These are phyloP conservation scores for Microthlaspi erraticum DNA, from an alignment of 345 rosid genomes.

Conservation along the genomic window DNA sequence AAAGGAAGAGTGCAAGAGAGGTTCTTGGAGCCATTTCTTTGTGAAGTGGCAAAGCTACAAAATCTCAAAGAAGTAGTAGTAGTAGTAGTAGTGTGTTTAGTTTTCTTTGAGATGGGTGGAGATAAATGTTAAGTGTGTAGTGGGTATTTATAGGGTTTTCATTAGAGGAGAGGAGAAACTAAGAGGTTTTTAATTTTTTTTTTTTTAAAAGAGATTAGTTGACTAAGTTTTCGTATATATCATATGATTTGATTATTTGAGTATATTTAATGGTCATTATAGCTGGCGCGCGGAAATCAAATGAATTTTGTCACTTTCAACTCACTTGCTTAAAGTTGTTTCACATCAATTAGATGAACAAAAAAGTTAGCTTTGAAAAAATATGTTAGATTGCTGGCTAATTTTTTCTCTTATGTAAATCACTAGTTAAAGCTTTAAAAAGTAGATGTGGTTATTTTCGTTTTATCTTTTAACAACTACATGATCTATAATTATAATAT, in stretches of 20 bases:
- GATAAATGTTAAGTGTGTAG: constrained; percentile 13
- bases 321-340: too few relatives aligned
- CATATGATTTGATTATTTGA: constrained; percentile 1
- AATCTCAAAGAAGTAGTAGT: constrained; percentile 15
- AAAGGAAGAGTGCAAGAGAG: constrained; percentile 58
- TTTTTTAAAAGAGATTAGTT: background rate
- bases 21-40: constrained; percentile 54
- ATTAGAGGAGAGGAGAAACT: background rate
- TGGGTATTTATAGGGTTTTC: constrained; percentile 37
- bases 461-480: too few relatives aligned
- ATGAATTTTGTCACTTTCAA: too few relatives aligned
- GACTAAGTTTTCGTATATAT: background rate
- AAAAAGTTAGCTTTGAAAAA: too few relatives aligned
- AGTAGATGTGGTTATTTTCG: too few relatives aligned
- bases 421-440: too few relatives aligned
- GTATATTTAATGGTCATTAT: constrained; percentile 2
- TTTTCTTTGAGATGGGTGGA: constrained; percentile 24
- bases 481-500: too few relatives aligned
- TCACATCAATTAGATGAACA: too few relatives aligned
- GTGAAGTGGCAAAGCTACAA: background rate
- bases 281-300: constrained; percentile 10
- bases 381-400: too few relatives aligned
- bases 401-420: too few relatives aligned
- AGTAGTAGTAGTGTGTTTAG: constrained; percentile 12
- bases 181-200: background rate